These are phyloP conservation scores for Anthostomella pinea DNA, from an alignment of 2,329 filamentous ascomycete genomes.

Conservation along the genomic window DNA sequence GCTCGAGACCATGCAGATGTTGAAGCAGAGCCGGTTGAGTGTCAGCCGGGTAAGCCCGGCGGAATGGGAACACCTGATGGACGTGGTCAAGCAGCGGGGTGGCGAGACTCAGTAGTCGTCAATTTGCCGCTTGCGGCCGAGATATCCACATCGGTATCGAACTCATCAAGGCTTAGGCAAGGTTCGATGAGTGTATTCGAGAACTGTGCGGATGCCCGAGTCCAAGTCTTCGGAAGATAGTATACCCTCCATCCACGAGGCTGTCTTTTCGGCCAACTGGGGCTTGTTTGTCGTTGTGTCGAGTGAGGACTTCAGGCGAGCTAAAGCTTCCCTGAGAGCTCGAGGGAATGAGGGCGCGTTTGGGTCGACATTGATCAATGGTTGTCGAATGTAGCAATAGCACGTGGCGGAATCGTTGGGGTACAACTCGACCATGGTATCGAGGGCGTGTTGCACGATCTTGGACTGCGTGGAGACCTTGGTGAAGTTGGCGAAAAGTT, in stretches of 20 bases:
- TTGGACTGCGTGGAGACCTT: conserved; percentile 61
- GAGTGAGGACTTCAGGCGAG: conserved; percentile 53
- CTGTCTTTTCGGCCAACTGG: conserved; percentile 47
- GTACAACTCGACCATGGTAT: conserved; percentile 57
- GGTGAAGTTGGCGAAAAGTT: conserved; percentile 70
- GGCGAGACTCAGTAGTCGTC: conserved; percentile 21
- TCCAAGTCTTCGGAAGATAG: conserved; percentile 51
- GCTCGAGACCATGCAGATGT: conserved; percentile 74
- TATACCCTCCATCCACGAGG: conserved; percentile 53
- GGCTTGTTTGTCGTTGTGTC: conserved; percentile 44
- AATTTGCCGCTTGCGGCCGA: not conserved
- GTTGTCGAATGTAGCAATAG: conserved; percentile 69
- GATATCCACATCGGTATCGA: not conserved
- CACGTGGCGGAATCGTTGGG: conserved; percentile 61
- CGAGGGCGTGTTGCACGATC: conserved; percentile 72
- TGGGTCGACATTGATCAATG: conserved; percentile 62
- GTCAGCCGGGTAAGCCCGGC: conserved; percentile 64
- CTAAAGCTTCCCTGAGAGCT: conserved; percentile 64
- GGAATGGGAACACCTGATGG: conserved; percentile 65
- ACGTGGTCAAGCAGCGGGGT: conserved; percentile 43
- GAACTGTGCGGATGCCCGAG: conserved; percentile 51
- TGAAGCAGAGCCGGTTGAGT: conserved; percentile 79
- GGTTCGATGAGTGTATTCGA: conserved; percentile 47
- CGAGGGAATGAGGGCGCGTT: conserved; percentile 69
- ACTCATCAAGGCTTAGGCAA: conserved; percentile 23